Conservation (phyloP, 176 grass and related monocot genomes). For the Oryza glaberrima region DNA sequence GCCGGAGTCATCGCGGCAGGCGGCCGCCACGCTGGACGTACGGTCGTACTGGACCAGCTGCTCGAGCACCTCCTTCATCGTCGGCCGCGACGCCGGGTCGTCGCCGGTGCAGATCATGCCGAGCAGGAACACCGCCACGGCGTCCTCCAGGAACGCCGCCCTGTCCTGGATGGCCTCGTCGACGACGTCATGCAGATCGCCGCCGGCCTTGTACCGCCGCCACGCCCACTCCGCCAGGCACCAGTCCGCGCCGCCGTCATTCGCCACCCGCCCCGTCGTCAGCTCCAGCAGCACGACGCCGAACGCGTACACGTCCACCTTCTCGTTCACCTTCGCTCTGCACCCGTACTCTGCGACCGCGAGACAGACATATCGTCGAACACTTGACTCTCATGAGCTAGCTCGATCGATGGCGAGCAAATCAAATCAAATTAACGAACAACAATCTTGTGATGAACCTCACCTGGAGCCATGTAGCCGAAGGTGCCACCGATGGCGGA, state of each 20-base stretch:
- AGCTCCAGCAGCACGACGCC: conserved; percentile 82
- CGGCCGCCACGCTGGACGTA: conserved; percentile 29
- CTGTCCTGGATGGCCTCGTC: conserved; percentile 37
- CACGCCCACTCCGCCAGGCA: conserved; percentile 62
- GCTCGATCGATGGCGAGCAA: background rate
- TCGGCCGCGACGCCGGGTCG: conserved; percentile 41
- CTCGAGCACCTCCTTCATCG: conserved; percentile 65
- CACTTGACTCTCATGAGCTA: background rate
- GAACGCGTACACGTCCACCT: conserved; percentile 84
- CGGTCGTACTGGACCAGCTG: conserved; percentile 42
- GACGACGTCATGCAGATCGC: conserved; percentile 19
- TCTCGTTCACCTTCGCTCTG: conserved; percentile 52
- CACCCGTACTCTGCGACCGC: conserved; percentile 49
- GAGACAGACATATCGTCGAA: too few relatives aligned
- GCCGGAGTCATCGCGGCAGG: background rate
- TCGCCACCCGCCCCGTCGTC: conserved; percentile 43
- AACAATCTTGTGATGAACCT: background rate
- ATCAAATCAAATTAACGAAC: background rate
- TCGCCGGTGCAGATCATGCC: conserved; percentile 56
- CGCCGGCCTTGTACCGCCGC: conserved; percentile 34
- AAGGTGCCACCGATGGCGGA: conserved; percentile 58
- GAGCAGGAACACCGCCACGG: conserved; percentile 48
- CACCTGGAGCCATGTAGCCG: conserved; percentile 85
- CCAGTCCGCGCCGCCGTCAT: conserved; percentile 26
- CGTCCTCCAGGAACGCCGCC: conserved; percentile 45